Percentiles rank a stretch among this genome's conserved stretches.
phyloP scores from a whole-genome alignment of 345 rosid species.

The Gynandropsis gynandra region DNA sequence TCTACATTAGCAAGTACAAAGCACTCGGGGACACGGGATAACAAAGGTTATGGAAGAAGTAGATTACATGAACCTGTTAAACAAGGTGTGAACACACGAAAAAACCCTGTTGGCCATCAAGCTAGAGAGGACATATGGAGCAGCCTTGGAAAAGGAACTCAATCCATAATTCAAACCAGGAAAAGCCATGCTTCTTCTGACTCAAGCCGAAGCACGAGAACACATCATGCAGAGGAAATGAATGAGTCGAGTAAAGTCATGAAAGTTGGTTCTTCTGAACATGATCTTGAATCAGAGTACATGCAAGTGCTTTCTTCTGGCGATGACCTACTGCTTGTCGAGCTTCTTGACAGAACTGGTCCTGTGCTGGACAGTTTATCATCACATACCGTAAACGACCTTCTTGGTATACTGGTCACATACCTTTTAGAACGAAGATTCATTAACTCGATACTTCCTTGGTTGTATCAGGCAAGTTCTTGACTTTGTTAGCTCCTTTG shows the following conservation, averaged over 20 bases:
- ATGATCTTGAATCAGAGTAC: slow-evolving; percentile 78
- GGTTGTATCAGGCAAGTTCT: slow-evolving; percentile 82
- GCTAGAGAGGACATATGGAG: slow-evolving; percentile 38
- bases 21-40: slow-evolving; percentile 45
- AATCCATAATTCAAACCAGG: slow-evolving; percentile 28
- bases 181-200: slow-evolving; percentile 33
- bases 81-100: slow-evolving; percentile 35
- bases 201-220: slow-evolving; percentile 30
- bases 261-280: slow-evolving; percentile 50
- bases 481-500: slow-evolving; percentile 3
- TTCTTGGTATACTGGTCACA: slow-evolving; percentile 56
- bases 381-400: slow-evolving; percentile 47
- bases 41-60: slow-evolving; percentile 40
- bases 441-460: slow-evolving; percentile 58
- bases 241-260: slow-evolving; percentile 46
- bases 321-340: slow-evolving; percentile 58
- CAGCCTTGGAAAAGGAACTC: slow-evolving; percentile 36
- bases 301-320: slow-evolving; percentile 59
- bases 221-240: slow-evolving; percentile 29
- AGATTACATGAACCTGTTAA: slow-evolving; percentile 35
- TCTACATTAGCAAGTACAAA: slow-evolving; percentile 41
- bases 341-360: slow-evolving; percentile 84
- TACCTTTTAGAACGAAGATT: slow-evolving; percentile 62
- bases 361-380: slow-evolving; percentile 74
- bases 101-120: slow-evolving; percentile 32